phyloP scores from a whole-genome alignment of 1,284 basidiomycete species.

The Ganoderma sinense region DNA sequence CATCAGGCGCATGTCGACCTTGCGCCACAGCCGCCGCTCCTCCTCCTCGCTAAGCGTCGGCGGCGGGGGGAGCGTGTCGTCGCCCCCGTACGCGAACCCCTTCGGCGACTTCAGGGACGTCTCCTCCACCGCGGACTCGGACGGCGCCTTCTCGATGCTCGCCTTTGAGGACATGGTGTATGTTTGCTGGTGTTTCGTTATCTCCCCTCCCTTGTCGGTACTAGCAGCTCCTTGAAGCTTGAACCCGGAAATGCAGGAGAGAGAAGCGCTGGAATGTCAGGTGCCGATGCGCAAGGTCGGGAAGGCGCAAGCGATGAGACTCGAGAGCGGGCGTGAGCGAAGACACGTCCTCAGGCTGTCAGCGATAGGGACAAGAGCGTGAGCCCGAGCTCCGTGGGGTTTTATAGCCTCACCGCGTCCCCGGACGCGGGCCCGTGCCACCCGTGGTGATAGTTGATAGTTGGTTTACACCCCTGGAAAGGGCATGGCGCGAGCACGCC shows the following conservation, averaged over 20 bases:
- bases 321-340: neutral
- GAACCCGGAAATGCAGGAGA: neutral
- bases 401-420: neutral
- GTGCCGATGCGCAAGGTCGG: neutral
- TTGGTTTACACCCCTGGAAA: neutral
- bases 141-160: slow-evolving; percentile 24
- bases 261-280: neutral
- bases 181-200: neutral
- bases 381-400: neutral
- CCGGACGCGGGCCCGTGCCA: neutral
- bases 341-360: neutral
- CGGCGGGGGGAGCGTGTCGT: slow-evolving; percentile 50
- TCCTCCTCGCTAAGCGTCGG: slow-evolving; percentile 56
- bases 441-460: neutral
- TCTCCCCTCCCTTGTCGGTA: too few relatives aligned
- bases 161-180: slow-evolving; percentile 17
- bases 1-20: slow-evolving; percentile 69
- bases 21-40: slow-evolving; percentile 66
- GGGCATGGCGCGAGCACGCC: neutral
- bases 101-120: slow-evolving; percentile 11
- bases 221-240: neutral
- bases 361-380: neutral
- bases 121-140: slow-evolving; percentile 15
- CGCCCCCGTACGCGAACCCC: slow-evolving; percentile 28
- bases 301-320: neutral